Percentiles rank a stretch among this genome's conserved stretches.
These are phyloP conservation scores for Nigrograna mackinnonii DNA, from an alignment of 2,329 filamentous ascomycete species.

Conservation along the genomic window DNA sequence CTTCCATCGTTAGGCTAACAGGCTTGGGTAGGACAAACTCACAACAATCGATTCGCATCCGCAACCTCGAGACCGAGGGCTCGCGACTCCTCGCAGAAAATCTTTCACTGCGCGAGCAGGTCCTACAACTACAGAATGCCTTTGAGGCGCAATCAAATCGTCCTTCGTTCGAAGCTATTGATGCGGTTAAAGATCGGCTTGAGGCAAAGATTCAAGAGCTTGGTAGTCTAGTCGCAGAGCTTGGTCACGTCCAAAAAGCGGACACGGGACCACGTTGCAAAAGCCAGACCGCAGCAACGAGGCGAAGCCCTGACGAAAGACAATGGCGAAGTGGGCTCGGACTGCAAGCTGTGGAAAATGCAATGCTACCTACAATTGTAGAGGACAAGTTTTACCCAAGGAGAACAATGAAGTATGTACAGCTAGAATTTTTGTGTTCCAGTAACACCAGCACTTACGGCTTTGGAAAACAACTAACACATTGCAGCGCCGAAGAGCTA, in stretches of 20 bases:
- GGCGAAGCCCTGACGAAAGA: constrained; percentile 57
- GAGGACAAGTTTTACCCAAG: constrained; percentile 72
- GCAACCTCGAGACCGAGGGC: constrained; percentile 75
- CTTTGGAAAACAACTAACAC: constrained; percentile 17
- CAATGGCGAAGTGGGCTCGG: constrained; percentile 56
- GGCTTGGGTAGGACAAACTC: constrained; percentile 66
- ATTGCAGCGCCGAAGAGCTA: constrained; percentile 62
- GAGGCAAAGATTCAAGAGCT: constrained; percentile 75
- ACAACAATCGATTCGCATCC: constrained; percentile 75
- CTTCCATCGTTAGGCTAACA: constrained; percentile 12
- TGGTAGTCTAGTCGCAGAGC: constrained; percentile 65
- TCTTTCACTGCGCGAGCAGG: constrained; percentile 70
- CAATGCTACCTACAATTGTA: constrained; percentile 66
- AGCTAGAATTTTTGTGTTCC: too few species aligned
- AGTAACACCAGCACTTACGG: too few species aligned
- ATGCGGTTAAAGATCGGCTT: constrained; percentile 71
- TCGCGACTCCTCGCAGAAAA: constrained; percentile 79
- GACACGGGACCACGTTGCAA: constrained; percentile 36
- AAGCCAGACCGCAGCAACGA: constrained; percentile 53
- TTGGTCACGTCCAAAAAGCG: constrained; percentile 54
- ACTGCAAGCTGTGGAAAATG: constrained; percentile 50
- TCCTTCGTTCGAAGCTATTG: constrained; percentile 66
- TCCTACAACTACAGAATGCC: constrained; percentile 70
- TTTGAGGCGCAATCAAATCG: constrained; percentile 64
- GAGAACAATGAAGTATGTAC: constrained; percentile 67